A percentile compares a stretch with the other conserved stretches of the same genome.
Evolutionary conservation across 2,329 filamentous ascomycete genomes (phyloP).

Genomic region (Rugonectria rugulosa): DNA sequence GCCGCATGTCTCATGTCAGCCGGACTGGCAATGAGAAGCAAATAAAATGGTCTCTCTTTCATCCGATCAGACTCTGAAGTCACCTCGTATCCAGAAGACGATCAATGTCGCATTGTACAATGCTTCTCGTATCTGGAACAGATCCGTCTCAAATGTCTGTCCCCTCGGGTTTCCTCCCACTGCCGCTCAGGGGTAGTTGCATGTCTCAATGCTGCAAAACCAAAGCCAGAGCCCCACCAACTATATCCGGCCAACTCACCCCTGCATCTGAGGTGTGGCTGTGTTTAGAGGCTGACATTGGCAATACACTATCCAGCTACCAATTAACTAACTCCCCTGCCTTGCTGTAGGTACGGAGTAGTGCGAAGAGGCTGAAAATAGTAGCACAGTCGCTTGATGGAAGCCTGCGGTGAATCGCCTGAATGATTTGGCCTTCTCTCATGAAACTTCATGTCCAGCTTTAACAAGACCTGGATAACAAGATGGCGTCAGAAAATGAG

Average conservation of each 20-base stretch:
- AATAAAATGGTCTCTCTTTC: too few species aligned
- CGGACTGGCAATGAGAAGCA: too few species aligned
- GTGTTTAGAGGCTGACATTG: background rate
- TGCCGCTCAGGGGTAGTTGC: constrained; percentile 13
- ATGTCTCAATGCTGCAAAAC: too few species aligned
- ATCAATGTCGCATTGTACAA: too few species aligned
- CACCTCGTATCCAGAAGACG: too few species aligned
- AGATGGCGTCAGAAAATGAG: constrained; percentile 6
- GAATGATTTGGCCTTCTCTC: background rate
- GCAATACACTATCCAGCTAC: background rate
- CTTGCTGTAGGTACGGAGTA: too few species aligned
- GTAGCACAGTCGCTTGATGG: constrained; percentile 7
- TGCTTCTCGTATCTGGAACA: too few species aligned
- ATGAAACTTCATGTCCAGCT: background rate
- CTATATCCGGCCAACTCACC: constrained; percentile 1
- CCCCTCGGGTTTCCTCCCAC: constrained; percentile 5
- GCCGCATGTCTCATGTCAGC: background rate
- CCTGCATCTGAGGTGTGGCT: background rate
- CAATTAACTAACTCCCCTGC: too few species aligned
- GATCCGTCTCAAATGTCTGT: background rate
- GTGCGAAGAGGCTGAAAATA: constrained; percentile 35
- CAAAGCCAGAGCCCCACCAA: constrained; percentile 8
- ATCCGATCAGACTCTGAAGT: too few species aligned
- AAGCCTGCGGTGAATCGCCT: background rate
- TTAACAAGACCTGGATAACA: background rate